Conservation (phyloP, 345 rosid species). For the Acer negundo region DNA sequence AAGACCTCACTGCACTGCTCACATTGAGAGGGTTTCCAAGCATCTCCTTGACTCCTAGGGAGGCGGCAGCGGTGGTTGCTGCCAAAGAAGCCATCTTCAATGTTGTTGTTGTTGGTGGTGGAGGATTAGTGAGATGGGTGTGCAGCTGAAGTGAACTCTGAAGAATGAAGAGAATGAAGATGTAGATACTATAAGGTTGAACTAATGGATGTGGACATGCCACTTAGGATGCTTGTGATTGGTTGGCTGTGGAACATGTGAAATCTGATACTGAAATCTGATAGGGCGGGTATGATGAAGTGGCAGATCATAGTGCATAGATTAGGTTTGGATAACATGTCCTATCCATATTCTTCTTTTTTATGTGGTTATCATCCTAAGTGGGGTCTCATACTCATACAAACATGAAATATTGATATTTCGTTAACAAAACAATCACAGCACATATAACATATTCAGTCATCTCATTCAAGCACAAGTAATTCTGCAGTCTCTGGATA, state of each 20-base stretch:
- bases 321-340: slow-evolving; percentile 48
- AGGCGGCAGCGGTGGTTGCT: slow-evolving; percentile 61
- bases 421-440: not conserved
- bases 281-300: slow-evolving; percentile 50
- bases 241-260: slow-evolving; percentile 40
- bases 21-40: slow-evolving; percentile 77
- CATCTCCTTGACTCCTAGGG: slow-evolving; percentile 84
- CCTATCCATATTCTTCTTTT: slow-evolving; percentile 14
- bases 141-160: not conserved
- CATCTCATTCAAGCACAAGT: not conserved
- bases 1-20: slow-evolving; percentile 44
- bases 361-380: not conserved
- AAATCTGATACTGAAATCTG: slow-evolving; percentile 54
- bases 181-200: slow-evolving; percentile 51
- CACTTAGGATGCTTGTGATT: slow-evolving; percentile 51
- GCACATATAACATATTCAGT: not conserved
- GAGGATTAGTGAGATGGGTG: not conserved
- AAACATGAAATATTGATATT: not conserved
- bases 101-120: not conserved
- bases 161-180: slow-evolving; percentile 12
- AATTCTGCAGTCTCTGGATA: not conserved
- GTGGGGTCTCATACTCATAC: not conserved
- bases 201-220: slow-evolving; percentile 58
- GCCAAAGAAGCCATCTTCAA: slow-evolving; percentile 53
- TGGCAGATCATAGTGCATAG: slow-evolving; percentile 50